These are phyloP conservation scores for Aphanocladium album DNA, from an alignment of 2,329 filamentous ascomycete species.

Conservation along the genomic window DNA sequence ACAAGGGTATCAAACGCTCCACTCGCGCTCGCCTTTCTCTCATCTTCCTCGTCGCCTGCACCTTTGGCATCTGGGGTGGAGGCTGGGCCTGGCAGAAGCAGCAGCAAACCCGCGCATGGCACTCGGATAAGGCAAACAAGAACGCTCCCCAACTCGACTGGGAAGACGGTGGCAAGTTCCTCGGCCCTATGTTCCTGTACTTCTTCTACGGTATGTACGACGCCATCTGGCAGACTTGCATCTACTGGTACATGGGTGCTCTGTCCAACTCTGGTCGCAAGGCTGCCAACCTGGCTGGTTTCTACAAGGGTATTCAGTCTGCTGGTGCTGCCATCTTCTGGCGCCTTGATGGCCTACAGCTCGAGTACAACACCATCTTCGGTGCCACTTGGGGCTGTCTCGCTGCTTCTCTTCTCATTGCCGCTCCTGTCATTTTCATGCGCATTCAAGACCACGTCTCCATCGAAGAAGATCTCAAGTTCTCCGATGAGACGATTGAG, in stretches of 20 bases:
- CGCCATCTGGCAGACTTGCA: conserved; percentile 55
- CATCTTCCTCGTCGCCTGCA: conserved; percentile 39
- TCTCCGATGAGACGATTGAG: conserved; percentile 74
- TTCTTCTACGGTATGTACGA: conserved; percentile 68
- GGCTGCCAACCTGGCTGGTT: conserved; percentile 85
- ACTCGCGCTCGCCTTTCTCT: conserved; percentile 43
- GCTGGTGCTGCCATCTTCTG: conserved; percentile 74
- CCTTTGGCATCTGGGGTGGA: conserved; percentile 50
- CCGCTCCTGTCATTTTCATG: conserved; percentile 71
- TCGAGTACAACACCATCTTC: conserved; percentile 67
- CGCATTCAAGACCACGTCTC: conserved; percentile 78
- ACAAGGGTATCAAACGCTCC: conserved; percentile 36
- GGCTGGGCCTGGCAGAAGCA: conserved; percentile 61
- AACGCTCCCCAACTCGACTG: conserved; percentile 36
- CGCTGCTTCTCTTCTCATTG: conserved; percentile 66
- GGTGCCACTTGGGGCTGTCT: conserved; percentile 69
- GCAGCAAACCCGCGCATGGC: conserved; percentile 37
- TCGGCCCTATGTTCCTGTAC: conserved; percentile 64
- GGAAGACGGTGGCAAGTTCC: conserved; percentile 38
- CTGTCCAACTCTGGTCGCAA: conserved; percentile 90
- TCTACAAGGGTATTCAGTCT: conserved; percentile 84
- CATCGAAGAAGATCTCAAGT: conserved; percentile 76
- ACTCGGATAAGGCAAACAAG: conserved; percentile 31
- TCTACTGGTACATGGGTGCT: conserved; percentile 81
- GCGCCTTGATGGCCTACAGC: conserved; percentile 59